Evolutionary conservation across 1,139 yeast genomes (phyloP), one percentile per base, ranked within the genome.

Genomic region (Keqinozyma sinolaborantium): DNA sequence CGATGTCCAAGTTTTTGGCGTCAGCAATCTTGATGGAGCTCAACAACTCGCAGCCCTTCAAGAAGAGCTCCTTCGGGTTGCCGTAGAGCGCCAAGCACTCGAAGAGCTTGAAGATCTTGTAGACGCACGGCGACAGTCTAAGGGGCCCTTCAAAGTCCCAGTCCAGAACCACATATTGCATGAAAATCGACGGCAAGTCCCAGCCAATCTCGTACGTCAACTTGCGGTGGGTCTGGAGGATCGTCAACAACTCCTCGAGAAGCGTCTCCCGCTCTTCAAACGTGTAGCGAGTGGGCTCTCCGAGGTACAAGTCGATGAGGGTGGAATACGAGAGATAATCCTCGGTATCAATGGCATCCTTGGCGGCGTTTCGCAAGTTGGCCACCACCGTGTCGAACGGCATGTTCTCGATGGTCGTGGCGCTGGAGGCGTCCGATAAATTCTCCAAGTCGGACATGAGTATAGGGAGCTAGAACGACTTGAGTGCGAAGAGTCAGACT

Each of bases 241-340:
- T 42, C 2, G 45, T 42, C 16, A 51, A 40, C 21, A 86, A 53
- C 1, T 75, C 58, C 0, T 51, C 59, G 27, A 63, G 51, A 16
- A 86, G 49, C 10, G 59, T 51, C 5, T 62, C 68, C 31, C 75
- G 70, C 36, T 83, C 86, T 0, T 61, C 71, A 29, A 59, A 58
- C 13, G 68, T 40, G 52, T 68, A 82, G 8, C 59, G 48, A 3
- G 45, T 29, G 3, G 79, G 75, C 25, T 77, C 77, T 9, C 64
- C 35, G 15, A 83, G 53, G 46, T 79, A 69, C 29, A 80, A 60
- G 38, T 85, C 95, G 26, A 85, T 53, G 16, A 85, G 57, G 0
- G 95, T 83, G 18, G 84, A 73, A 47, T 79, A 85, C n/a, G 86
- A 72, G 24, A 85, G 57, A 50, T 63, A 84, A 54, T 85, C 95